Base-by-base conservation (phyloP, 2,329 filamentous ascomycete species). In the Cyphellophora attinorum region DNA sequence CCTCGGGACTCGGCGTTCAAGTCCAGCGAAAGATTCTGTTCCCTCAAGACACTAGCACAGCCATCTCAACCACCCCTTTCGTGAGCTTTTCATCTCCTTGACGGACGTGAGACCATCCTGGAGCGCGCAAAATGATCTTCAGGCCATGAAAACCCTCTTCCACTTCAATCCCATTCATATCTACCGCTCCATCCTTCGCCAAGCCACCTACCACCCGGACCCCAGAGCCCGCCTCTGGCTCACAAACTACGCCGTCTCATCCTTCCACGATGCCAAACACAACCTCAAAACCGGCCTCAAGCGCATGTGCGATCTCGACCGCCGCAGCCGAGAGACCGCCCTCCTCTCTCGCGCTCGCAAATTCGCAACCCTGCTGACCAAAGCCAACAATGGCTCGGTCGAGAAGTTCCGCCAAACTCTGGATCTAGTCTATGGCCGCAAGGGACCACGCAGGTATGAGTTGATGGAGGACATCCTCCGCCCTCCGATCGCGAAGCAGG, bases 191-290 rank as follows among this genome's bases (percentile, higher is more conserved):
- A 61, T 76, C 6, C 64, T 79, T 25, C 68, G 75, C 39, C 69
- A 78, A 57, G 65, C 64, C 42, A 65, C 68, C 36, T 79, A 79
- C 47, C 66, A 79, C 25, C 74, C 76, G 17, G 74, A 79, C 48
- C 61, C 68, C 2, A 54, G 62, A 38, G 70, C 72, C 25, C 64
- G 68, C 43, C 35, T 45, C 19, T 72, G 68, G 54, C 60, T 73
- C 52, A 60, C 59, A 38, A 48, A 59, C 33, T 60, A 74, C 51
- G 56, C 72, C 29, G 41, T 68, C 19, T 42, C 49, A 21, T 60
- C 67, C 41, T 77, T 71, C 53, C 62, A 64, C 33, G 12, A 2
- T 19, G 10, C 14, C 13, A 16, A 19, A 12, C 17, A 12, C 29
- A 3, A 16, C 3, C 11, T 18, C 6, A 18, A 6, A 12, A 12